These are phyloP conservation scores for Saccharata proteae DNA, from an alignment of 2,329 filamentous ascomycete genomes.

Conservation along the genomic window DNA sequence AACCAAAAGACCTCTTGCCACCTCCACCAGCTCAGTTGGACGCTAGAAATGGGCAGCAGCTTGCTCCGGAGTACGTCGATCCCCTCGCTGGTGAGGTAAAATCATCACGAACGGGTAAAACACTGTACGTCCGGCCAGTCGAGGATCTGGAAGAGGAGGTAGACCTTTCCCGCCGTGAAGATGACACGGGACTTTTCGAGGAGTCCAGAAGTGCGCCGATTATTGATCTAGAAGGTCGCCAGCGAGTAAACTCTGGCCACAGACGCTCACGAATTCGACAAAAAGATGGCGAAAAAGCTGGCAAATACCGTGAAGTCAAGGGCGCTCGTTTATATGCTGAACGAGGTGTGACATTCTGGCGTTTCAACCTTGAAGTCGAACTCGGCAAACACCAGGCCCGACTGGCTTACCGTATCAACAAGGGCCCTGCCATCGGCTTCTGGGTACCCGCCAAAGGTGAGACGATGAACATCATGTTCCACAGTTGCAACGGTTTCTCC, in stretches of 20 bases:
- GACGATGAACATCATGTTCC: slow-evolving; percentile 98
- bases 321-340: slow-evolving; percentile 76
- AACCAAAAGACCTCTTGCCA: slow-evolving; percentile 70
- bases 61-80: slow-evolving; percentile 76
- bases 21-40: slow-evolving; percentile 60
- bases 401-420: slow-evolving; percentile 91
- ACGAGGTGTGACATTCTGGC: slow-evolving; percentile 87
- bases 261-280: slow-evolving; percentile 33
- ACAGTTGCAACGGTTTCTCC: slow-evolving; percentile 96
- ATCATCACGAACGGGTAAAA: slow-evolving; percentile 70
- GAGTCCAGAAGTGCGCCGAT: slow-evolving; percentile 43
- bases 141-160: slow-evolving; percentile 67
- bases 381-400: slow-evolving; percentile 65
- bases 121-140: slow-evolving; percentile 80
- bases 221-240: slow-evolving; percentile 26
- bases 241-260: slow-evolving; percentile 19
- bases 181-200: slow-evolving; percentile 74
- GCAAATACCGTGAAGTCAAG: slow-evolving; percentile 70
- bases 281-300: slow-evolving; percentile 67
- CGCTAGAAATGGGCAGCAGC: slow-evolving; percentile 43
- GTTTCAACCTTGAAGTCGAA: slow-evolving; percentile 91
- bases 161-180: slow-evolving; percentile 69
- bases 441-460: slow-evolving; percentile 81
- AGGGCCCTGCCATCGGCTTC: slow-evolving; percentile 76
- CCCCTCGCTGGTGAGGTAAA: slow-evolving; percentile 82